Percentiles rank a stretch among this genome's conserved stretches.
Evolutionary conservation across 306 rosid species (phyloP).

Genomic region (Trifolium fragiferum): DNA sequence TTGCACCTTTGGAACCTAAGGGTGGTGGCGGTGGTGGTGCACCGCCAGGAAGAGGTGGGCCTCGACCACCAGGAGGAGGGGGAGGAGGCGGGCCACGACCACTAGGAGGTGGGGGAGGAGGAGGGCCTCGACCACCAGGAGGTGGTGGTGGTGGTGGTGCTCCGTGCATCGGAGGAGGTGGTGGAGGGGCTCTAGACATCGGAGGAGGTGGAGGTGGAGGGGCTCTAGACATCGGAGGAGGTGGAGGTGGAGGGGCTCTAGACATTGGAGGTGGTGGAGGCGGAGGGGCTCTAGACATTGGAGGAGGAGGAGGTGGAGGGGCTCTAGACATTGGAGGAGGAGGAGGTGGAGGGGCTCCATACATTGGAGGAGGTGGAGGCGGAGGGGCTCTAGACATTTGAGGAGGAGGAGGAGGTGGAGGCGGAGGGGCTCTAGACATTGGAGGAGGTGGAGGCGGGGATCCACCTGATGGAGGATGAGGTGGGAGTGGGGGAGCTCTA

Average conservation of each 20-base stretch:
- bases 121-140: constrained; percentile 26
- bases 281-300: background rate
- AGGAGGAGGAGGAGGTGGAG: constrained; percentile 60
- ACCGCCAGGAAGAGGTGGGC: constrained; percentile 60
- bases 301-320: constrained; percentile 34
- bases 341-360: constrained; percentile 13
- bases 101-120: constrained; percentile 48
- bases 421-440: constrained; percentile 25
- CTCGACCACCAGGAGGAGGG: constrained; percentile 14
- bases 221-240: constrained; percentile 4
- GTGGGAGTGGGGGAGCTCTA: constrained; percentile 30
- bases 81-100: constrained; percentile 49
- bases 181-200: constrained; percentile 18
- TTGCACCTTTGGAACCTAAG: constrained; percentile 61
- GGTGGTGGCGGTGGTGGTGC: constrained; percentile 78
- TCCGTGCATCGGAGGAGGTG: constrained; percentile 35
- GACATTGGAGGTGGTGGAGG: constrained; percentile 19
- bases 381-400: background rate
- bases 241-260: constrained; percentile 20
- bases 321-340: background rate
- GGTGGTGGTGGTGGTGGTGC: constrained; percentile 39
- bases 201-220: constrained; percentile 35
- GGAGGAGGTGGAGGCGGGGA: constrained; percentile 34
- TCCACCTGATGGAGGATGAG: no score
- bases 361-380: no score